Evolutionary conservation across 331 rosid species (phyloP), one percentile per base, ranked within the genome.

Genomic region (Phaseolus coccineus): DNA sequence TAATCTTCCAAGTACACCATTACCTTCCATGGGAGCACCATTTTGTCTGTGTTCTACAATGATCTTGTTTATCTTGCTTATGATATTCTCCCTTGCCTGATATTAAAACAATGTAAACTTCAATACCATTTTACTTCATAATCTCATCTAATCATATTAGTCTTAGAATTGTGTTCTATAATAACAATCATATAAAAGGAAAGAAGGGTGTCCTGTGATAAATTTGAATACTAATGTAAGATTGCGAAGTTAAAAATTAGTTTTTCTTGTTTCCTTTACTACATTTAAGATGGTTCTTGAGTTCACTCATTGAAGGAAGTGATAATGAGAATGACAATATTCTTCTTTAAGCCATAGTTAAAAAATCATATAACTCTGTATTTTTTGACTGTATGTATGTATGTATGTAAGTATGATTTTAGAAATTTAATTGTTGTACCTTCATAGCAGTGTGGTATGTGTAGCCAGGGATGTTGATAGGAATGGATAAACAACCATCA

Each of bases 381-480:
- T 53, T 19, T 53, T 56, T 2, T 55, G 3, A 4, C 37, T 53
- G 5, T 57, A 6, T 25, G 13, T 56, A 0, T 25, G 35, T 12
- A 59, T 59, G 1, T 61, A 62, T 13, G 4, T 5, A 0, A 58
- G 3, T 27, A 47, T 35, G 28, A 33, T 27, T 44, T 19, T 40
- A 79, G 39, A 39, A 69, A 51, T 16, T 40, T 55, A 30, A 16
- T 73, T 1, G 0, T 0, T 2, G 52, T 83, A 94, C 98, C 97
- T 90, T 92, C 97, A 95, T 95, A 31, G 96, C 98, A 42, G 86
- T 83, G 86, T 92, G 90, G 78, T 95, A 95, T 55, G 96, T 80
- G 58, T 73, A 89, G 40, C 94, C 92, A 0, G 87, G 90, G 1
- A 86, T 77, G 74, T 91, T 90, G 80, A 92, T 85, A 5, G 98